phyloP scores from a whole-genome alignment of 2,329 filamentous ascomycete genomes.

The Colletotrichum euphorbiae region DNA sequence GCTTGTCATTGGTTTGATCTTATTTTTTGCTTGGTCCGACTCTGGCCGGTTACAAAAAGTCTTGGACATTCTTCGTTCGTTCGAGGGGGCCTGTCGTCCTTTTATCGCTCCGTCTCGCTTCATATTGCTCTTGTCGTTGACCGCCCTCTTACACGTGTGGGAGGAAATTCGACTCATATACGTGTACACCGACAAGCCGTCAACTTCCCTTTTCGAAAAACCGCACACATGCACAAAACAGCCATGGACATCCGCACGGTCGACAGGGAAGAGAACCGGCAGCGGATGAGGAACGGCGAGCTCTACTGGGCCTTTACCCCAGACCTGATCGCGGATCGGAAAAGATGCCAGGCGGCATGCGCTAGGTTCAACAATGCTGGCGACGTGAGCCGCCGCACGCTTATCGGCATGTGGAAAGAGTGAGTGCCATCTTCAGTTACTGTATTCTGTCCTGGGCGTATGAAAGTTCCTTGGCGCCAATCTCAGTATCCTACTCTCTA shows the following conservation, averaged over 20 bases:
- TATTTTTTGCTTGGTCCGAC: neutral
- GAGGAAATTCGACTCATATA: neutral
- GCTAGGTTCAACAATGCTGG: slow-evolving; percentile 72
- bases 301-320: slow-evolving; percentile 81
- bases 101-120: slow-evolving; percentile 8
- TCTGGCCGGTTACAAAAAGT: slow-evolving; percentile 23
- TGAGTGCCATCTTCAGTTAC: slow-evolving; percentile 54
- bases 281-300: slow-evolving; percentile 73
- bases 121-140: slow-evolving; percentile 4
- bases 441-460: neutral
- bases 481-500: neutral
- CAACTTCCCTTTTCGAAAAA: neutral
- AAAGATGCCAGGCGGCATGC: slow-evolving; percentile 71
- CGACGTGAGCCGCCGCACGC: slow-evolving; percentile 68
- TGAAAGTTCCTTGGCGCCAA: neutral
- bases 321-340: slow-evolving; percentile 71
- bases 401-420: slow-evolving; percentile 78
- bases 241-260: slow-evolving; percentile 44
- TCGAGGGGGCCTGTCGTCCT: neutral
- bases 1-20: neutral
- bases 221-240: slow-evolving; percentile 24
- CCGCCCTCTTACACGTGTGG: neutral
- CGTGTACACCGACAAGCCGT: slow-evolving; percentile 14
- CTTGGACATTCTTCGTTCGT: neutral
- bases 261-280: slow-evolving; percentile 59